These are phyloP conservation scores for Dipteronia sinensis DNA, from an alignment of 345 rosid genomes.

Conservation along the genomic window DNA sequence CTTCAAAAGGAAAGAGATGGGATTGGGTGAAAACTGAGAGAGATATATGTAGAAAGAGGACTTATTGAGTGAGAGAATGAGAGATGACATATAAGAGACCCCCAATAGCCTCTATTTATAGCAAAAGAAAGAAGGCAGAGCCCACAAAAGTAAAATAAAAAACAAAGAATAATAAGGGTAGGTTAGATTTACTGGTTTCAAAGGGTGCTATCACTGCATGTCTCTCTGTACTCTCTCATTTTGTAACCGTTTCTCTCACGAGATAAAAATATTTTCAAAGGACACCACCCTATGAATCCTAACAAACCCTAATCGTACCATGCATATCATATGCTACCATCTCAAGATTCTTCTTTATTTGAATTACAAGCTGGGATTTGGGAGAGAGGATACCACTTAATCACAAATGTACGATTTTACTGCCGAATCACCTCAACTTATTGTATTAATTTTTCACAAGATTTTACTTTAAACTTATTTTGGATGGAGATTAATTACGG, in stretches of 20 bases:
- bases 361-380: too few relatives aligned
- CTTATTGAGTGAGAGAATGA: not conserved
- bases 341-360: not conserved
- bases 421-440: too few relatives aligned
- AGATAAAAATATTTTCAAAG: slow-evolving; percentile 2
- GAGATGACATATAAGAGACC: slow-evolving; percentile 23
- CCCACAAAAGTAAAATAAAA: not conserved
- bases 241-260: slow-evolving; percentile 24
- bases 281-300: slow-evolving; percentile 11
- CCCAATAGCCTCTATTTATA: slow-evolving; percentile 40
- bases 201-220: not conserved
- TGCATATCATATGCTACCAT: not conserved
- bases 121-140: slow-evolving; percentile 13
- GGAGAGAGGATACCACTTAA: too few relatives aligned
- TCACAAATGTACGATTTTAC: too few relatives aligned
- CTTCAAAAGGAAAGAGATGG: slow-evolving; percentile 38
- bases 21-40: not conserved
- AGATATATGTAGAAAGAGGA: not conserved
- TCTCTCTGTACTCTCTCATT: slow-evolving; percentile 16
- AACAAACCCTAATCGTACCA: slow-evolving; percentile 31
- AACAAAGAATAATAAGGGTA: not conserved
- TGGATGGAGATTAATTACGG: too few relatives aligned
- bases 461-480: too few relatives aligned
- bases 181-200: not conserved
- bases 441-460: too few relatives aligned